Evolutionary conservation across 345 rosid genomes (phyloP).

Genomic region (Carallia brachiata): DNA sequence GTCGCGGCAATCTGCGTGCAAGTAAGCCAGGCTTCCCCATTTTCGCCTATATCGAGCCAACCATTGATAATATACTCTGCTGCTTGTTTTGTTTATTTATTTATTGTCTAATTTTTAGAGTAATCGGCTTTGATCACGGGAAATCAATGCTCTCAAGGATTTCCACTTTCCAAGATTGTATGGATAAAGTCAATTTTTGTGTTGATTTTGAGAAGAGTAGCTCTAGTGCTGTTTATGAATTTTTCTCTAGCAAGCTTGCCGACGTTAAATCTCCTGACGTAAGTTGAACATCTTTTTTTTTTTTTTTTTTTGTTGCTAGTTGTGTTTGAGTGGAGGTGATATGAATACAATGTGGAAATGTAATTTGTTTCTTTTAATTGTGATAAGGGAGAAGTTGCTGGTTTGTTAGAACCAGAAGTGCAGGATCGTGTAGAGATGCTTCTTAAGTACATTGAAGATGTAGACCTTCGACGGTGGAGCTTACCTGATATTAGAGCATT

Average conservation of each 20-base stretch:
- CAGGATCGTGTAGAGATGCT: constrained; percentile 42
- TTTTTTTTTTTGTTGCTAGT: neutral
- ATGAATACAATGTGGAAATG: neutral
- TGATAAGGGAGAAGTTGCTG: constrained; percentile 31
- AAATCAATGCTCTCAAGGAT: constrained; percentile 39
- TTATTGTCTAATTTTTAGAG: constrained; percentile 34
- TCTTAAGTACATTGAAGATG: constrained; percentile 75
- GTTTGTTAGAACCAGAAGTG: constrained; percentile 44
- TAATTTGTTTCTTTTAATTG: constrained; percentile 10
- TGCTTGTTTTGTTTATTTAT: neutral
- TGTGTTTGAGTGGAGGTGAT: neutral
- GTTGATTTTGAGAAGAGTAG: constrained; percentile 68
- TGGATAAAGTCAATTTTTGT: constrained; percentile 33
- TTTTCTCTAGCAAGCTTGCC: constrained; percentile 53
- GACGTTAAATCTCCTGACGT: constrained; percentile 35
- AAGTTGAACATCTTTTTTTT: constrained; percentile 24
- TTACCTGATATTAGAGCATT: constrained; percentile 60
- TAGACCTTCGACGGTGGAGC: constrained; percentile 70
- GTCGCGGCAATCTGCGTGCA: constrained; percentile 40
- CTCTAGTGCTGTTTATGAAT: constrained; percentile 57
- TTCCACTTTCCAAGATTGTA: constrained; percentile 23
- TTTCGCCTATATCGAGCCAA: neutral
- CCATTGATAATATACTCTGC: neutral
- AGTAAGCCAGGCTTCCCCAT: constrained; percentile 42
- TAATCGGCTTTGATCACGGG: constrained; percentile 80